These are phyloP conservation scores for Pseudocercospora fijiensis DNA, from an alignment of 2,329 filamentous ascomycete species.

Conservation along the genomic window DNA sequence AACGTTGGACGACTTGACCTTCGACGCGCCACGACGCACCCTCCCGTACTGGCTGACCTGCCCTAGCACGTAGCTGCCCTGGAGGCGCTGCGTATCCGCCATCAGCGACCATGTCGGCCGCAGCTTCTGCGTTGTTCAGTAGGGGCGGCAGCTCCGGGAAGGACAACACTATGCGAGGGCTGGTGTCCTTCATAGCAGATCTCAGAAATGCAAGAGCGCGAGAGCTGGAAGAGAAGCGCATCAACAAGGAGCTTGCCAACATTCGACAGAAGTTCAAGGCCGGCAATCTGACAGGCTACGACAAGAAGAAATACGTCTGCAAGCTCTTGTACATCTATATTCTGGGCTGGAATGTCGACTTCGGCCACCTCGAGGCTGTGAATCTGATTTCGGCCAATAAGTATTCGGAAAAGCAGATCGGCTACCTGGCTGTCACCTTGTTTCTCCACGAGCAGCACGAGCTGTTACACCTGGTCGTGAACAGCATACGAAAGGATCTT, in stretches of 20 bases:
- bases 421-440: slow-evolving; percentile 93
- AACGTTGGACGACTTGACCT: not conserved
- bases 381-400: slow-evolving; percentile 95
- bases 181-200: slow-evolving; percentile 98
- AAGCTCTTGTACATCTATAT: slow-evolving; percentile 99
- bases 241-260: slow-evolving; percentile 99
- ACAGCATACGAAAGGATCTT: slow-evolving; percentile 95
- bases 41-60: slow-evolving; percentile 14
- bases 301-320: slow-evolving; percentile 99
- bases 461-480: slow-evolving; percentile 90
- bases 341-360: slow-evolving; percentile 97
- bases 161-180: slow-evolving; percentile 54
- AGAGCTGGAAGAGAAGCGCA: slow-evolving; percentile 96
- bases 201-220: slow-evolving; percentile 89
- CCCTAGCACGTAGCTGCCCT: slow-evolving; percentile 22
- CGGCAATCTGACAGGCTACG: slow-evolving; percentile 83
- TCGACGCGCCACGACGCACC: not conserved
- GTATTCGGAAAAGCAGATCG: slow-evolving; percentile 99
- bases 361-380: slow-evolving; percentile 95
- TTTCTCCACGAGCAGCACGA: slow-evolving; percentile 98
- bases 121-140: slow-evolving; percentile 40
- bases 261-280: slow-evolving; percentile 97
- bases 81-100: slow-evolving; percentile 18
- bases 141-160: slow-evolving; percentile 37
- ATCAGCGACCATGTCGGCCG: slow-evolving; percentile 34